Percentiles rank a stretch among this genome's conserved stretches.
These are phyloP conservation scores for Botrytis fabae DNA, from an alignment of 2,329 filamentous ascomycete species.

Conservation along the genomic window DNA sequence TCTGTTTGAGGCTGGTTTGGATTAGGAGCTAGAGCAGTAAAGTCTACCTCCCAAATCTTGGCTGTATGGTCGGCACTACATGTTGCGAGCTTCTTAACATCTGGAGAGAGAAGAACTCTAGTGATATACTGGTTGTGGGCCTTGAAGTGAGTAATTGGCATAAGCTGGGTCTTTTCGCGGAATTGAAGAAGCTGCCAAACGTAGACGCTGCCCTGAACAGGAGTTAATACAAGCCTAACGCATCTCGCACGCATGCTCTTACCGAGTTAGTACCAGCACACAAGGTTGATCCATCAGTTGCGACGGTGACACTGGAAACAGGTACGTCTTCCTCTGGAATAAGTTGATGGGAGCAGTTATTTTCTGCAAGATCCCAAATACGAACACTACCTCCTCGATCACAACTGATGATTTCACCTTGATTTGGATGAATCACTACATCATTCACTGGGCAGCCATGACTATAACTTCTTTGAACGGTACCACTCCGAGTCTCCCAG, in stretches of 20 bases:
- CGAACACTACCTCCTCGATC: conserved; percentile 89
- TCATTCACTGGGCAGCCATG: conserved; percentile 91
- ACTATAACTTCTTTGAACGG: conserved; percentile 86
- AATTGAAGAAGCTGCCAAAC: conserved; percentile 89
- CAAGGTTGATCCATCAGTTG: conserved; percentile 87
- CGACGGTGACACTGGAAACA: conserved; percentile 92
- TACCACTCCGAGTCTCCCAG: conserved; percentile 41
- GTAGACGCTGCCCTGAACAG: conserved; percentile 84
- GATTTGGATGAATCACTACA: conserved; percentile 98
- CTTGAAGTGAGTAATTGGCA: conserved; percentile 70
- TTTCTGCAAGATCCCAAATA: conserved; percentile 96
- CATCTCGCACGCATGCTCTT: conserved; percentile 39
- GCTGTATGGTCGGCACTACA: conserved; percentile 79
- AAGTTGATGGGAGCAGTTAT: conserved; percentile 93
- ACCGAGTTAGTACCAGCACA: conserved; percentile 92
- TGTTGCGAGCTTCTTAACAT: conserved; percentile 73
- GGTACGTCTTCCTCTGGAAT: conserved; percentile 95
- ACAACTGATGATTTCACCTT: conserved; percentile 96
- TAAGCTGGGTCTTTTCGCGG: conserved; percentile 66
- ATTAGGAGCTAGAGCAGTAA: conserved; percentile 50
- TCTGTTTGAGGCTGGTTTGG: conserved; percentile 41
- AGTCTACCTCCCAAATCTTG: conserved; percentile 93
- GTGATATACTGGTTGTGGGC: conserved; percentile 74
- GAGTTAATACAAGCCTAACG: conserved; percentile 16
- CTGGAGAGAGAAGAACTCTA: conserved; percentile 70